Percentiles rank a stretch among this genome's conserved stretches.
These are phyloP conservation scores for Waltergamsia citrina DNA, from an alignment of 2,329 filamentous ascomycete species.

Conservation along the genomic window DNA sequence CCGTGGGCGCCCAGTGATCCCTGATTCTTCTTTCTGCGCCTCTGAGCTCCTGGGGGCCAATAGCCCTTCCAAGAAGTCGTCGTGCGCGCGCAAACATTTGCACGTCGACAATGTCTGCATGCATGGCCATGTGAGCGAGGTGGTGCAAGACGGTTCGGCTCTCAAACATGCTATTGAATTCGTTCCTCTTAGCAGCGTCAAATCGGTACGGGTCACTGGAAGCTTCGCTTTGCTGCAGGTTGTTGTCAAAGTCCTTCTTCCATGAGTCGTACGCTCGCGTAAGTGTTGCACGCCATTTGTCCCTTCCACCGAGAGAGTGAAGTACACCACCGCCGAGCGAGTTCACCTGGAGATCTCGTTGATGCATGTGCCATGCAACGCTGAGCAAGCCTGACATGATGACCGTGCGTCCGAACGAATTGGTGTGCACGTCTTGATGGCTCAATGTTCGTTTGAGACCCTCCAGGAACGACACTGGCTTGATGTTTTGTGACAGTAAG, in stretches of 20 bases:
- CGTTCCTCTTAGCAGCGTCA: conserved; percentile 51
- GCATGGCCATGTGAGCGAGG: conserved; percentile 94
- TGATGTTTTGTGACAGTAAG: conserved; percentile 70
- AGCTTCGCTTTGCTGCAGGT: conserved; percentile 51
- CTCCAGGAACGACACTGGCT: conserved; percentile 80
- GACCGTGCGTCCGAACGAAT: conserved; percentile 85
- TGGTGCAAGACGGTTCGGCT: conserved; percentile 85
- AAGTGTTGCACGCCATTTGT: conserved; percentile 82
- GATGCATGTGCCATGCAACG: conserved; percentile 96
- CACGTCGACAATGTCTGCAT: conserved; percentile 94
- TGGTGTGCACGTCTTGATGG: conserved; percentile 77
- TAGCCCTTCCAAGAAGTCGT: conserved; percentile 74
- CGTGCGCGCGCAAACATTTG: conserved; percentile 90
- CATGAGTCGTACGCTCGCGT: conserved; percentile 88
- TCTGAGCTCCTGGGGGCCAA: conserved; percentile 72
- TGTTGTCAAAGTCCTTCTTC: conserved; percentile 85
- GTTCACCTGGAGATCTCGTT: conserved; percentile 85
- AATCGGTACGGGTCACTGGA: conserved; percentile 44
- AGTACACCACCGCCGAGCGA: conserved; percentile 66
- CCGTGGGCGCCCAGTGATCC: conserved; percentile 80
- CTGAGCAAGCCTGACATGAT: conserved; percentile 90
- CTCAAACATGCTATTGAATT: conserved; percentile 63
- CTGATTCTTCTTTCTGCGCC: conserved; percentile 77
- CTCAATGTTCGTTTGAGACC: conserved; percentile 84
- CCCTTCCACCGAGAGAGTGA: conserved; percentile 72